Conservation (phyloP, 192 early-diverging fungal species). For the Mortierella alpina region DNA sequence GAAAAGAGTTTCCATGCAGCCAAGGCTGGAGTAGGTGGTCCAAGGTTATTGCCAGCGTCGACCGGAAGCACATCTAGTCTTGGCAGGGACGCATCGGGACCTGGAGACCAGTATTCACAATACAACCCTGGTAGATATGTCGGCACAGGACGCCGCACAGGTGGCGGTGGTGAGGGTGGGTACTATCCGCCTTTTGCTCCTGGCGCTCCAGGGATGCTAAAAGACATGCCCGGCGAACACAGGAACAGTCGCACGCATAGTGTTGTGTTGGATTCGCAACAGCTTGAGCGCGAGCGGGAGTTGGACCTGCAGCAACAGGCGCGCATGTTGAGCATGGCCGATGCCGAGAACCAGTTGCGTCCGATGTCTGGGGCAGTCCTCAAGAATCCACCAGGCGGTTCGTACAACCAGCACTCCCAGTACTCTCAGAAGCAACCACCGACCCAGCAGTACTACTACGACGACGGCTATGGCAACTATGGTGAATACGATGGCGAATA, state of each 20-base stretch:
- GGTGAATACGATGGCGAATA: not conserved
- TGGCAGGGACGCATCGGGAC: not conserved
- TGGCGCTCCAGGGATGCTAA: too few species aligned
- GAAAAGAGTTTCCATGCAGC: conserved; percentile 28
- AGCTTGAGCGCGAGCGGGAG: conserved; percentile 16
- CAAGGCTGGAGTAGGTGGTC: conserved; percentile 22
- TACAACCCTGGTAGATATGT: conserved; percentile 16
- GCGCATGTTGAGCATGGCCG: conserved; percentile 1
- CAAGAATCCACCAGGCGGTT: not conserved
- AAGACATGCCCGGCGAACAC: not conserved
- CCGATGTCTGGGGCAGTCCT: not conserved
- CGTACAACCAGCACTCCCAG: not conserved
- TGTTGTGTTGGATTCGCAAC: not conserved
- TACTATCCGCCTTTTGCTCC: too few species aligned
- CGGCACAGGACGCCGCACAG: conserved; percentile 15
- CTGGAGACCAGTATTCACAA: conserved; percentile 9
- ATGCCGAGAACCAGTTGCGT: not conserved
- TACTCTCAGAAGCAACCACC: too few species aligned
- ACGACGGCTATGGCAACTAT: not conserved
- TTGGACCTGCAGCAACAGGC: conserved; percentile 12
- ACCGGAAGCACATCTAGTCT: not conserved
- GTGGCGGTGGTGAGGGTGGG: not conserved
- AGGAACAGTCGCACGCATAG: not conserved
- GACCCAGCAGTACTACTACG: too few species aligned
- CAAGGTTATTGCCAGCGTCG: not conserved